Evolutionary conservation across 805 yeast genomes (phyloP), one percentile per base, ranked within the genome.

Genomic region (Kodamaea hsintzibuensis): DNA sequence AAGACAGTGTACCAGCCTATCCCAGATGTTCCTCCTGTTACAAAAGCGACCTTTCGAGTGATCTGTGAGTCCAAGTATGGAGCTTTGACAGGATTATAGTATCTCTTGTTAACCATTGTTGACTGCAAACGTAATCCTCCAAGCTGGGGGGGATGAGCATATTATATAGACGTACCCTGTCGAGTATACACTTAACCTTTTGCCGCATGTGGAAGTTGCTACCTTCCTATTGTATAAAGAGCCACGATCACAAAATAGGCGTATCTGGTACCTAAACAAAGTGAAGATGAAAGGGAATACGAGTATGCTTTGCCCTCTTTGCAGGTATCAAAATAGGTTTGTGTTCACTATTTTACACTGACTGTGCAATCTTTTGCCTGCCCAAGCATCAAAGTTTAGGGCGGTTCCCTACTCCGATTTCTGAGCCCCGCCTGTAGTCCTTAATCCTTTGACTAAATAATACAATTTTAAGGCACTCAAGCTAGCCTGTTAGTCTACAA

Each of bases 21-120:
- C 7, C 79, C 79, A 5, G 71, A 65, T 47, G 70, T 71, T 10
- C 74, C 79, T 4, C 78, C 79, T 4, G 79, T 74, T 10, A 75
- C 62, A 6, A 71, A 58, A 0, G 66, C 77, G 3, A 69, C 73
- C 40, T 69, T 57, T 7, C 67, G 58, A 10, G 67, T 67, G 4
- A 25, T 51, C 13, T 45, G 40, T 0, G 76, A 76, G 39, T 72
- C 56, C 40, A 57, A 60, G 56, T 67, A 75, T 1, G 63, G 61
- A 3, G 73, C 74, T 1, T 62, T 57, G 12, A 49, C 49, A 3
- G 76, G 75, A 25, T 71, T 57, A 53, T 59, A 72, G 45, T 59
- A 70, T 33, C 49, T 51, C 14, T 45, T 46, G 18, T 33, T 49
- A 18, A 40, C 35, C 51, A 48, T 48, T 13, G 17, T 17, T 10